Percentiles rank a stretch among this genome's conserved stretches.
Evolutionary conservation across 139 green algal species (phyloP).

Genomic region (Picochlorum sp.): DNA sequence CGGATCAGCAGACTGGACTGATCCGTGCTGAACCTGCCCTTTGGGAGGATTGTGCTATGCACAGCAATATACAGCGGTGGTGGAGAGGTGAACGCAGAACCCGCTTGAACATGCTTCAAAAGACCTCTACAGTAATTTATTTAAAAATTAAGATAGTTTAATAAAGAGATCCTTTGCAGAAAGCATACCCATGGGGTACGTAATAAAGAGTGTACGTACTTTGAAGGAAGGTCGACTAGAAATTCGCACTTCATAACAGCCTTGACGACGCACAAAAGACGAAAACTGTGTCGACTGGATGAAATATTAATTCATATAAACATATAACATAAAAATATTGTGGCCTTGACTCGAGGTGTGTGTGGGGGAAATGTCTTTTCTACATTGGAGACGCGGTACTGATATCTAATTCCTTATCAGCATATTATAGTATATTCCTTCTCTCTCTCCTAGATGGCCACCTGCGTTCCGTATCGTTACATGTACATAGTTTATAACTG

Average conservation of each 20-base stretch:
- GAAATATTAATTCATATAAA: no score
- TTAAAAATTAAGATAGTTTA: background rate
- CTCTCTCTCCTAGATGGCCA: no score
- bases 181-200: background rate
- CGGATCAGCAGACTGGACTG: conserved; percentile 29
- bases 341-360: no score
- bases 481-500: no score
- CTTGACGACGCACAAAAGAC: background rate
- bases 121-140: conserved; percentile 11
- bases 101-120: conserved; percentile 10
- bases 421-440: no score
- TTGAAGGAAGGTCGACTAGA: conserved; percentile 22
- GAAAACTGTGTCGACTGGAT: no score
- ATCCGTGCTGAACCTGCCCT: conserved; percentile 31
- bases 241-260: conserved; percentile 5
- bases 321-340: no score
- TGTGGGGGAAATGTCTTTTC: no score
- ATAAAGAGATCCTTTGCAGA: background rate
- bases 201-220: conserved; percentile 1
- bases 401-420: no score
- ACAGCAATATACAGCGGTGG: conserved; percentile 29
- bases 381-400: no score
- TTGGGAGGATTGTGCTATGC: conserved; percentile 32
- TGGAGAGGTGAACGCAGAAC: conserved; percentile 19
- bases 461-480: no score